Conservation (phyloP, 768 basidiomycete species). For the Psilocybe azurescens region DNA sequence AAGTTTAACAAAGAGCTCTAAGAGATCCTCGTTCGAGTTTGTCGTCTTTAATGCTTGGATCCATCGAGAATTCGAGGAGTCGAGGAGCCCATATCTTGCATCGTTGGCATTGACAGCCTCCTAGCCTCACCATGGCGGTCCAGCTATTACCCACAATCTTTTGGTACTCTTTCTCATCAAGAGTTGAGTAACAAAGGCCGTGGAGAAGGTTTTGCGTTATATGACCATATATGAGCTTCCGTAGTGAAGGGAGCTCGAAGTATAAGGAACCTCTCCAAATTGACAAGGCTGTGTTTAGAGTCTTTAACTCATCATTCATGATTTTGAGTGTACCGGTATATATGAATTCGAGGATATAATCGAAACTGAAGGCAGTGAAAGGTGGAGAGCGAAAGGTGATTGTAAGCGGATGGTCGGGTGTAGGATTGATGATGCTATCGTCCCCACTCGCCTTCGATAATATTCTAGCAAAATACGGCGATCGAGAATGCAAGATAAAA, state of each 20-base stretch:
- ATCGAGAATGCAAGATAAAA: constrained; percentile 1
- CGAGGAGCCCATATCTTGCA: background rate
- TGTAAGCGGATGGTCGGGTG: background rate
- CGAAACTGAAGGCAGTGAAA: background rate
- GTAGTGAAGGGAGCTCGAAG: background rate
- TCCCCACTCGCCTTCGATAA: background rate
- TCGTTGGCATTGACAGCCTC: background rate
- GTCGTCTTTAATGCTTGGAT: background rate
- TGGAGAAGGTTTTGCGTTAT: background rate
- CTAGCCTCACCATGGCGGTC: background rate
- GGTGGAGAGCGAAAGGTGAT: background rate
- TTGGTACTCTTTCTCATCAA: background rate
- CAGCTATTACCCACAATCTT: background rate
- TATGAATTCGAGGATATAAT: background rate
- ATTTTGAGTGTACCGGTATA: constrained; percentile 1
- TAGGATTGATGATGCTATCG: background rate
- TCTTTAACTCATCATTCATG: background rate
- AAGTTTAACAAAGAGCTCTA: background rate
- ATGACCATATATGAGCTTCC: background rate
- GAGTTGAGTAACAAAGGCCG: background rate
- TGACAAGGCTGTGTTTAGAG: background rate
- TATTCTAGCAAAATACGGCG: background rate
- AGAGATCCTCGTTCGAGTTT: background rate
- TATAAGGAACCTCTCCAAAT: background rate
- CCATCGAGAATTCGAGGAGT: background rate